Conservation (phyloP, 768 basidiomycete species). For the Lactifluus volemus region DNA sequence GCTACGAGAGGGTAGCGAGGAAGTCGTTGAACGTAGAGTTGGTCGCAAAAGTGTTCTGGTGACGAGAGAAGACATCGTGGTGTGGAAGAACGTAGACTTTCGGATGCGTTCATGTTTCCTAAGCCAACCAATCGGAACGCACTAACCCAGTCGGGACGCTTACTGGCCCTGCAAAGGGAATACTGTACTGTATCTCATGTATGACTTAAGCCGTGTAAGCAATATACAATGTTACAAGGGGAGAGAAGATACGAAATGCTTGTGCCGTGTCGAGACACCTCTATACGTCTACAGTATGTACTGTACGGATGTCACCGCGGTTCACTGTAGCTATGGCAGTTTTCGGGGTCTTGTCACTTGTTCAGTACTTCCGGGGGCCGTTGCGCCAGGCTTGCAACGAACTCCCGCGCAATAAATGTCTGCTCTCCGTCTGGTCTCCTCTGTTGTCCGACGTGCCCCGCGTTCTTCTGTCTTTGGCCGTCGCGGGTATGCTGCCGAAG, state of each 20-base stretch:
- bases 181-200: too few species aligned
- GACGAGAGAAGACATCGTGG: background rate
- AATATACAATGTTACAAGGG: too few species aligned
- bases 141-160: background rate
- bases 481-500: conserved; percentile 93
- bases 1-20: background rate
- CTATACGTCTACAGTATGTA: too few species aligned
- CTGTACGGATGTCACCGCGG: too few species aligned
- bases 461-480: conserved; percentile 43
- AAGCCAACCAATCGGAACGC: background rate
- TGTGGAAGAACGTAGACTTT: too few species aligned
- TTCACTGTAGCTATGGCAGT: too few species aligned
- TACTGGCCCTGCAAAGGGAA: too few species aligned
- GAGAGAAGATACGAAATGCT: too few species aligned
- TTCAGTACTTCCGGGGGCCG: background rate
- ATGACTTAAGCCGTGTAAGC: too few species aligned
- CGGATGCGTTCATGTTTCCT: too few species aligned
- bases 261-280: too few species aligned
- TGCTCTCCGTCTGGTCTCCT: conserved; percentile 60
- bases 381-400: background rate
- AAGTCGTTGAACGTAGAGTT: background rate
- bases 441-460: conserved; percentile 53
- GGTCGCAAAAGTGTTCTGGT: background rate
- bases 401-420: conserved; percentile 44
- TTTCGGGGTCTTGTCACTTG: too few species aligned